Percentiles rank a stretch among this genome's conserved stretches.
Conservation (phyloP, 2,329 filamentous ascomycete species). For the Daldinia eschscholtzii region DNA sequence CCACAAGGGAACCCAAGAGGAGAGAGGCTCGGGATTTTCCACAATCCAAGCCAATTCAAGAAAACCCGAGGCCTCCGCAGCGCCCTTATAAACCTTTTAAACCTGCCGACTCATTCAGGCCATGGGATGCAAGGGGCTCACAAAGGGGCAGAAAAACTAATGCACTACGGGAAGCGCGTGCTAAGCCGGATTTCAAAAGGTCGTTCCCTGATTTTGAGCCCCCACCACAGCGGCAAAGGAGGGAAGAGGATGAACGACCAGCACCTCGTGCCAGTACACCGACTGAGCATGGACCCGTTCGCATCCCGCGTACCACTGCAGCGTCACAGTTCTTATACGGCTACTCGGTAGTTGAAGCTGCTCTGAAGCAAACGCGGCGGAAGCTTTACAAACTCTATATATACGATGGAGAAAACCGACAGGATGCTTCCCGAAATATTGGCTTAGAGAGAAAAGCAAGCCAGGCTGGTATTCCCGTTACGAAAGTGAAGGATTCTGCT, state of each 20-base stretch:
- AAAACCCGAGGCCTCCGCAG: too few species aligned
- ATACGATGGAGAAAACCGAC: constrained; percentile 69
- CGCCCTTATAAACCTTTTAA: too few species aligned
- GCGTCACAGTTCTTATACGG: constrained; percentile 95
- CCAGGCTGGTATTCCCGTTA: constrained; percentile 65
- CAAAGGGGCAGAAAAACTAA: too few species aligned
- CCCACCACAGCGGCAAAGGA: constrained; percentile 15
- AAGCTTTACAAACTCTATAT: constrained; percentile 89
- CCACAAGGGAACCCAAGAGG: too few species aligned
- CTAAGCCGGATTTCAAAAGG: neutral
- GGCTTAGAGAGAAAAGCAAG: constrained; percentile 62
- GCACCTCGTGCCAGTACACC: constrained; percentile 20
- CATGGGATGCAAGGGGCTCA: neutral
- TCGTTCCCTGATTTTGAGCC: neutral
- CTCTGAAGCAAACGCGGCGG: constrained; percentile 74
- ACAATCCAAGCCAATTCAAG: too few species aligned
- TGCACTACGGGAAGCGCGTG: too few species aligned
- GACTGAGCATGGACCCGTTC: constrained; percentile 53
- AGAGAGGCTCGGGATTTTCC: too few species aligned
- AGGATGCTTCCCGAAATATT: constrained; percentile 60
- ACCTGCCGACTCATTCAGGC: too few species aligned
- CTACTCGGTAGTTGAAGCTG: constrained; percentile 81
- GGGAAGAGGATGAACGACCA: constrained; percentile 12
- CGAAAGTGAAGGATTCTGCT: constrained; percentile 64
- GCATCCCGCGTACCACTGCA: constrained; percentile 75